Conservation (phyloP, 2,329 filamentous ascomycete species). For the Atkinsonella texensis region DNA sequence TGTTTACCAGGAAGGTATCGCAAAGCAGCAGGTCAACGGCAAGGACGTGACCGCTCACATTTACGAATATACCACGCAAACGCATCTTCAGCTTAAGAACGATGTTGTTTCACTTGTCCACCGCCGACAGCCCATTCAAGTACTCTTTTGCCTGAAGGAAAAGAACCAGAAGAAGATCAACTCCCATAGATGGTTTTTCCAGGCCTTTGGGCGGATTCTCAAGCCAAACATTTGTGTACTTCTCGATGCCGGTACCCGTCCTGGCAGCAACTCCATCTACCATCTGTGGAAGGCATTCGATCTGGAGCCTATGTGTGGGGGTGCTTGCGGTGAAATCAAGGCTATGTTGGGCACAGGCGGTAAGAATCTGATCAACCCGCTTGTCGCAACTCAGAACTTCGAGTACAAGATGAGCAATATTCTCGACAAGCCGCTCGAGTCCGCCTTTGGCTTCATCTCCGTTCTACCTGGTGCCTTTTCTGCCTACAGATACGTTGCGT, state of each 20-base stretch:
- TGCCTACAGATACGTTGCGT: constrained; percentile 87
- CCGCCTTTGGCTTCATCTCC: constrained; percentile 93
- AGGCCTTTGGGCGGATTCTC: constrained; percentile 83
- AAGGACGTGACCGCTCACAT: constrained; percentile 97
- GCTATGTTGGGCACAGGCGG: constrained; percentile 82
- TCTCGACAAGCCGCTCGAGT: constrained; percentile 92
- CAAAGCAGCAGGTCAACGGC: constrained; percentile 92
- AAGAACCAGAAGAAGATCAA: constrained; percentile 99
- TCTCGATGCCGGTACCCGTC: constrained; percentile 90
- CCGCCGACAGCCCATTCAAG: constrained; percentile 82
- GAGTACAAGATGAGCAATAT: constrained; percentile 99
- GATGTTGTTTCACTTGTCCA: constrained; percentile 74
- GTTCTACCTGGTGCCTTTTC: constrained; percentile 96
- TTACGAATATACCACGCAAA: constrained; percentile 88
- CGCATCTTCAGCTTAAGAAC: constrained; percentile 80
- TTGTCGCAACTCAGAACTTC: constrained; percentile 95
- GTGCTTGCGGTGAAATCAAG: constrained; percentile 97
- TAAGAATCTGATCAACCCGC: constrained; percentile 80
- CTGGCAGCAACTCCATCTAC: constrained; percentile 89
- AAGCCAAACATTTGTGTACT: constrained; percentile 96
- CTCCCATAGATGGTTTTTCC: constrained; percentile 98
- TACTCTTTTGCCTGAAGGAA: constrained; percentile 96
- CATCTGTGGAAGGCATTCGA: constrained; percentile 98
- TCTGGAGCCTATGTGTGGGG: constrained; percentile 91
- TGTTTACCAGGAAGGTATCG: constrained; percentile 96